These are phyloP conservation scores for Cryptococcus sp. DNA, from an alignment of 1,284 basidiomycete species.

Conservation along the genomic window DNA sequence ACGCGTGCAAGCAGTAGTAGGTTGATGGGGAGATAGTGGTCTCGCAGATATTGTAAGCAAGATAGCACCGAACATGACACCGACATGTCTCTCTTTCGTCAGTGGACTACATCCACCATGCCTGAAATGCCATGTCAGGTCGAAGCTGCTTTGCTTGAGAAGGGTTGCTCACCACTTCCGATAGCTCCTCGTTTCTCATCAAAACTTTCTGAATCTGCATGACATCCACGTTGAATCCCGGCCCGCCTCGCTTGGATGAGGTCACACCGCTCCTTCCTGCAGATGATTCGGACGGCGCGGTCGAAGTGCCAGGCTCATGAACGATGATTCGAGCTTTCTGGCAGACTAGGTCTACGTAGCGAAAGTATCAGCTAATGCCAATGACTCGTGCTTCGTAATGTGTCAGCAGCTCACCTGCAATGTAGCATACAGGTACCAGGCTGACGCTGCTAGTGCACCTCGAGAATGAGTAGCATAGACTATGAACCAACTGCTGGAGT, in stretches of 20 bases:
- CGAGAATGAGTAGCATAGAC: constrained; percentile 54
- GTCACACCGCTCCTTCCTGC: constrained; percentile 17
- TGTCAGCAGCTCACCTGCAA: constrained; percentile 46
- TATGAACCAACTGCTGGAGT: constrained; percentile 48
- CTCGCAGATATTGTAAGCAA: too few relatives aligned
- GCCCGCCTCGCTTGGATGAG: constrained; percentile 8
- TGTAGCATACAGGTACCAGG: constrained; percentile 54
- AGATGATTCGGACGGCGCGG: constrained; percentile 36
- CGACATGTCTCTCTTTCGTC: too few relatives aligned
- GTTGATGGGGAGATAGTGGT: too few relatives aligned
- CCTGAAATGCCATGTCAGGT: constrained; percentile 14
- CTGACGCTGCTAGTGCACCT: constrained; percentile 53
- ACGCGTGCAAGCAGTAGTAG: too few relatives aligned
- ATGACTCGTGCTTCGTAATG: not conserved
- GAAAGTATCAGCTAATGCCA: not conserved
- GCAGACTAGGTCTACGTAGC: constrained; percentile 41
- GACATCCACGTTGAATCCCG: constrained; percentile 24
- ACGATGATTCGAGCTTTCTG: constrained; percentile 48
- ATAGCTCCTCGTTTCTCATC: constrained; percentile 37
- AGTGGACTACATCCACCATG: constrained; percentile 42
- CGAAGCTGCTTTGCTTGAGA: constrained; percentile 7
- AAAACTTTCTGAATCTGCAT: constrained; percentile 43
- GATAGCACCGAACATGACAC: too few relatives aligned
- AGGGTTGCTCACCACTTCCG: constrained; percentile 33
- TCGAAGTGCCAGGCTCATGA: constrained; percentile 27